Evolutionary conservation across 1,139 yeast genomes (phyloP), one percentile per base, ranked within the genome.

Genomic region (Chernovozyma sophiae-reginae): DNA sequence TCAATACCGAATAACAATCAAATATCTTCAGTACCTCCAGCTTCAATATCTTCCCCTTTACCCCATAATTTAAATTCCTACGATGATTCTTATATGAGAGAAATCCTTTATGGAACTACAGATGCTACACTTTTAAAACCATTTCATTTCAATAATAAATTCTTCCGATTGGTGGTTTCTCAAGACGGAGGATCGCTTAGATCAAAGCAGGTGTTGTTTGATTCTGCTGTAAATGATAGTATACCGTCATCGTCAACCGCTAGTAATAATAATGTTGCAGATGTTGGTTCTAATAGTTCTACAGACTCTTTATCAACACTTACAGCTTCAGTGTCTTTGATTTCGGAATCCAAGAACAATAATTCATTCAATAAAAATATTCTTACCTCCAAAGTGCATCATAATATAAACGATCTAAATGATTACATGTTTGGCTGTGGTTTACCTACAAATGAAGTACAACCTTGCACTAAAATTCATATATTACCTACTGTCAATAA

Each of bases 391-490:
- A 63, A 62, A 35, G 40, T 61, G 3, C 60, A 62, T 43, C 79
- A 75, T 44, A 62, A 68, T 25, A 45, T 57, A 10, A 58, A 60
- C 38, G 81, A 76, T 42, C 49, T 77, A 26, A 65, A 72, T 33
- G 72, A 72, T 41, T 73, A 66, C 45, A 72, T 75, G 74, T 77
- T 75, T 52, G 82, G 82, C 4, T 72, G 76, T 41, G 81, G 81
- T 0, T 53, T 76, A 25, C 77, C 79, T 12, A 58, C 73, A 4
- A 72, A 64, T 43, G 80, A 76, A 42, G 53, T 62, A n/a, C 62
- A 61, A 25, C 52, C 65, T 19, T 53, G 68, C 14, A 72, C 77
- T 2, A 77, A 76, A 43, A 48, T 76, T 7, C 81, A 76, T 50
- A 48, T 62, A 23, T 52, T 77, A 15, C 79, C 79, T 1, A 54